Percentiles rank a stretch among this genome's conserved stretches.
Conservation (phyloP, 177 flowering plant species). For the Telopea speciosissima region DNA sequence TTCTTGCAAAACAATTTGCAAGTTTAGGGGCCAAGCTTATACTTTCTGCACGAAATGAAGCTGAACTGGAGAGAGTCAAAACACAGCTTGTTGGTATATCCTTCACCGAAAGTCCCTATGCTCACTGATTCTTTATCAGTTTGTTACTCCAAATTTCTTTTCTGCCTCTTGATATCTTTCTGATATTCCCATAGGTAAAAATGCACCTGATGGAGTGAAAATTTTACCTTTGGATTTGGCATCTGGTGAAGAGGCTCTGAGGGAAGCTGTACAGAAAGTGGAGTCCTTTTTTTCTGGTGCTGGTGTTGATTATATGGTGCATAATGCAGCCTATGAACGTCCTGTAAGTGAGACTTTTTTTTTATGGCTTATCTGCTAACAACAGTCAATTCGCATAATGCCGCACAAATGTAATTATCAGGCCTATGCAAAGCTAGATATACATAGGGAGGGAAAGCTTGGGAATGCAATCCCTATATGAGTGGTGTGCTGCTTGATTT, state of each 20-base stretch:
- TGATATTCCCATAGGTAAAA: conserved; percentile 51
- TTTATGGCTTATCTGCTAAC: too few species aligned
- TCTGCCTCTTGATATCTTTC: conserved; percentile 2
- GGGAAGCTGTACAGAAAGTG: conserved; percentile 62
- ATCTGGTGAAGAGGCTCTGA: conserved; percentile 66
- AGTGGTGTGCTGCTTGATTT: too few species aligned
- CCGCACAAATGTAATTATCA: too few species aligned
- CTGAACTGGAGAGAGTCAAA: conserved; percentile 76
- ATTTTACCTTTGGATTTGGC: conserved; percentile 81
- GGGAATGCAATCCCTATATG: too few species aligned
- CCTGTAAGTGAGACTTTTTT: conserved; percentile 52
- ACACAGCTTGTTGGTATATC: conserved; percentile 57
- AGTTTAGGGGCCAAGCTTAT: conserved; percentile 85
- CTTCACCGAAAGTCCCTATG: not conserved
- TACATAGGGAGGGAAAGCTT: too few species aligned
- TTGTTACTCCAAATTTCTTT: not conserved
- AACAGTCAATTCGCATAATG: too few species aligned
- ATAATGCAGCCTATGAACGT: conserved; percentile 92
- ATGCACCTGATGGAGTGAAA: conserved; percentile 73
- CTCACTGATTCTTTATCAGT: not conserved
- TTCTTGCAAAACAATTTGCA: conserved; percentile 83
- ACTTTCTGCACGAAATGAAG: conserved; percentile 79
- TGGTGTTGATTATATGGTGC: conserved; percentile 92
- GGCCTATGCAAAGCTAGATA: too few species aligned
- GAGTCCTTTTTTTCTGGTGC: conserved; percentile 62